Base-by-base conservation (phyloP, 495 filamentous ascomycete genomes). In the Acidiella bohemica region DNA sequence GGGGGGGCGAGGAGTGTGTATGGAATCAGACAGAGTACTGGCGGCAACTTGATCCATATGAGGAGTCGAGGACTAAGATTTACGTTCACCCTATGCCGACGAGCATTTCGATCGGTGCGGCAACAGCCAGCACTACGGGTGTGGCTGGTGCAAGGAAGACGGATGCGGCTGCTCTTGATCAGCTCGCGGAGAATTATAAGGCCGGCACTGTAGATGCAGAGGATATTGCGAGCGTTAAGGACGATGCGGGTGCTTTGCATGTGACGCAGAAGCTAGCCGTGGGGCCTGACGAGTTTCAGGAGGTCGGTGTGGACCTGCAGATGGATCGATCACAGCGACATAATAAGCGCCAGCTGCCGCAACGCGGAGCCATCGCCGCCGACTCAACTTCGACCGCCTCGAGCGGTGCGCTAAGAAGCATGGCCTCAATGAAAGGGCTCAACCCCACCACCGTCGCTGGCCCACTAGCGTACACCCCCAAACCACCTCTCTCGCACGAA, bases 11-110 rank as follows among this genome's bases (percentile, higher is more conserved):
- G 21, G 59, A 72, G 14, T 97, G 90, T 54, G 60, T 72, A 8
- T 96, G 81, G 73, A 80, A 88, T 53, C 65, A 86, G 56, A 80
- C 68, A 46, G 59, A 62, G 14, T 56, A 66, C n/a, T 80, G 76
- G 53, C 43, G 59, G 8, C 35, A 32, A 3, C 3, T 56, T 60
- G n/a, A 51, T 46, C 45, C 65, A 4, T 78, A 63, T 52, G 54
- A 13, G 75, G 72, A 71, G 61, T 75, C 45, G 58, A 71, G 64
- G 38, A 52, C 66, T 51, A 57, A 51, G 41, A 53, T 23, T 50
- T 9, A 54, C 36, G n/a, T n/a, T n/a, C n/a, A n/a, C n/a, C n/a
- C n/a, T n/a, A n/a, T n/a, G n/a, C n/a, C n/a, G n/a, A n/a, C n/a
- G n/a, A n/a, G n/a, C n/a, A 39, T 39, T 13, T 22, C 41, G 13